Base-by-base conservation (phyloP, 2,329 filamentous ascomycete species). In the Colletotrichum endophyticum region DNA sequence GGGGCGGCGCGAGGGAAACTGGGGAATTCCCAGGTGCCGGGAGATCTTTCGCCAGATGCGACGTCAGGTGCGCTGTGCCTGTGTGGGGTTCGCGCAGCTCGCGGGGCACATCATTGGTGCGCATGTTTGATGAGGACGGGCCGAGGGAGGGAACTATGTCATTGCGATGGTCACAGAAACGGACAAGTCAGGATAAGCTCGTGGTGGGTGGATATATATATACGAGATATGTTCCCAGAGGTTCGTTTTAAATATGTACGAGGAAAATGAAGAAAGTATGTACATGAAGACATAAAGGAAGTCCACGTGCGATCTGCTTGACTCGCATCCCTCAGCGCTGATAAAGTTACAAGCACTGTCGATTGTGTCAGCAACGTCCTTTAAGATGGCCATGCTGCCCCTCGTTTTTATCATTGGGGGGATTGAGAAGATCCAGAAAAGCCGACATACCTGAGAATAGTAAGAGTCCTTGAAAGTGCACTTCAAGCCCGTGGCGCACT, bases 391-490 rank as follows among this genome's bases (percentile, higher is more conserved):
- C 22, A 13, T 8, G 13, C 9, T 22, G 2, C 30, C 28, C 27
- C 9, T 34, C 59, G n/a, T 16, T 30, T n/a, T 12, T 5, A 13
- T 53, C 44, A 0, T 53, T 0, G 11, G n/a, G 13, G 0, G 44
- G 11, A 39, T 53, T 22, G 44, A 13, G n/a, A 22, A 27, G 4
- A 19, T 11, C 9, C 30, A 8, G 5, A 28, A 7, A 36, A 11
- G 6, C 5, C 32, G 8, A 44, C 61, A 3, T 27, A 75, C 75
- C 72, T 77, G 79, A 56, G 64, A 71, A 59, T 80, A 80, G 64
- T 77, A 80, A 2, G 75, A 49, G 72, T 80, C 77, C 27, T 78
- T 77, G 22, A 39, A 44, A 12, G 70, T 77, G 76, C 79, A 80
- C 53, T 59, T 75, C 30, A 79, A 59, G 19, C 72, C 73, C 5